Evolutionary conservation across 106 monocot genomes (phyloP).

Genomic region (Acorus calamus): DNA sequence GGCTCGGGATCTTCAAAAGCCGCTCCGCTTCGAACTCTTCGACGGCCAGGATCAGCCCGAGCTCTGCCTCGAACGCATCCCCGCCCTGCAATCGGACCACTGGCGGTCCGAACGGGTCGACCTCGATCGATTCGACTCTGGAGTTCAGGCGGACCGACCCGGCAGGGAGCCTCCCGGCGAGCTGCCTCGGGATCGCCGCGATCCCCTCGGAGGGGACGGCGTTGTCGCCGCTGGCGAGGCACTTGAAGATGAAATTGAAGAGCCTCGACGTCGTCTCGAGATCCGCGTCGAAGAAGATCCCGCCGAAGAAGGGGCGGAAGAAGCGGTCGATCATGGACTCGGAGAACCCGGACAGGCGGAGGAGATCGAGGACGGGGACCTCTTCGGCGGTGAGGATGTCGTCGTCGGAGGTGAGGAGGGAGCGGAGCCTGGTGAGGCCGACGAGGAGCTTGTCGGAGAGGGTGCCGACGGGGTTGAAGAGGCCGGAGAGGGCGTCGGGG

Average conservation of each 20-base stretch:
- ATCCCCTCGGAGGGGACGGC: conserved; percentile 69
- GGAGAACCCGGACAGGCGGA: conserved; percentile 45
- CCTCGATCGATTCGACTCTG: conserved; percentile 20
- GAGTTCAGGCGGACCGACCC: conserved; percentile 36
- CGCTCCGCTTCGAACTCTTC: conserved; percentile 58
- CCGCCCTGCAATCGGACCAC: conserved; percentile 27
- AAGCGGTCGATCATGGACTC: conserved; percentile 63
- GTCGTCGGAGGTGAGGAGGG: conserved; percentile 17
- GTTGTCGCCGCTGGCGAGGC: conserved; percentile 79
- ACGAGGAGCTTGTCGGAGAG: conserved; percentile 61
- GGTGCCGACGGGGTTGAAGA: conserved; percentile 68
- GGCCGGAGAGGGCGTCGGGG: conserved; percentile 34
- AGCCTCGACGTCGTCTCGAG: conserved; percentile 72
- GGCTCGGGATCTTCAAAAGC: conserved; percentile 25
- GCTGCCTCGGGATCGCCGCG: conserved; percentile 56
- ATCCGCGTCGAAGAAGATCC: conserved; percentile 84
- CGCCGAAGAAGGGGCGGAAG: conserved; percentile 87
- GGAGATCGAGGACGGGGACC: conserved; percentile 25
- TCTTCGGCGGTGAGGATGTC: conserved; percentile 43
- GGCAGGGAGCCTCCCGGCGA: conserved; percentile 36
- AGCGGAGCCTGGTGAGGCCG: conserved; percentile 45
- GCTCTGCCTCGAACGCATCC: conserved; percentile 26
- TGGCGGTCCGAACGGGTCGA: background rate
- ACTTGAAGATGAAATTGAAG: conserved; percentile 80
- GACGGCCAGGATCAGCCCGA: conserved; percentile 72